A percentile compares a stretch with the other conserved stretches of the same genome.
These are phyloP conservation scores for Aspergillus indologenus DNA, from an alignment of 495 filamentous ascomycete genomes.

Conservation along the genomic window DNA sequence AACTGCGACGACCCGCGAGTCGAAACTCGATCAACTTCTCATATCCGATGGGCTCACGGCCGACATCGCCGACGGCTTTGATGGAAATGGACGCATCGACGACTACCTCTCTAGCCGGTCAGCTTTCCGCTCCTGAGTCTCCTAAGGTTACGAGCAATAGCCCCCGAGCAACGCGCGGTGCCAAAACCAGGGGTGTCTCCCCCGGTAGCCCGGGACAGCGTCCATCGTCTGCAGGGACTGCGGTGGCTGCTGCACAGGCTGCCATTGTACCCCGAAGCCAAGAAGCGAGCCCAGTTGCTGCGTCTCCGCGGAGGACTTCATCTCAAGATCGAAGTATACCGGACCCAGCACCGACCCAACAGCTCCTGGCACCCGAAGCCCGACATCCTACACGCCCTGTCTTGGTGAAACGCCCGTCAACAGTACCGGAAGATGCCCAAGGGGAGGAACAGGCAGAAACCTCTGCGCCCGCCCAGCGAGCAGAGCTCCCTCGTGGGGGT, in stretches of 20 bases:
- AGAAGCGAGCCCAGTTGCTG: slow-evolving; percentile 9
- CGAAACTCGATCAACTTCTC: slow-evolving; percentile 82
- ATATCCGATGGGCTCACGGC: slow-evolving; percentile 62
- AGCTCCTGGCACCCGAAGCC: slow-evolving; percentile 2
- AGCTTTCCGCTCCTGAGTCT: slow-evolving; percentile 24
- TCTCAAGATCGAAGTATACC: slow-evolving; percentile 3
- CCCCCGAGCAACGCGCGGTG: slow-evolving; percentile 45
- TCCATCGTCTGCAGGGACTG: slow-evolving; percentile 35
- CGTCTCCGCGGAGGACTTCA: slow-evolving; percentile 10
- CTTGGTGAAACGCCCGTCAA: slow-evolving; percentile 55
- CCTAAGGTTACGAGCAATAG: slow-evolving; percentile 34
- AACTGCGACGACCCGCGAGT: slow-evolving; percentile 56
- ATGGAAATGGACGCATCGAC: slow-evolving; percentile 16
- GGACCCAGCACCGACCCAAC: slow-evolving; percentile 7
- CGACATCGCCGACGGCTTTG: slow-evolving; percentile 37
- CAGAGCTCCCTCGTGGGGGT: slow-evolving; percentile 6
- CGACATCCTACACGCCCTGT: slow-evolving; percentile 18
- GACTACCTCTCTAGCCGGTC: slow-evolving; percentile 16
- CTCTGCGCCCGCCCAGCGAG: slow-evolving; percentile 13
- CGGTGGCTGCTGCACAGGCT: slow-evolving; percentile 35
- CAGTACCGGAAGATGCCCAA: slow-evolving; percentile 60
- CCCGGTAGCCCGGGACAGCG: slow-evolving; percentile 40
- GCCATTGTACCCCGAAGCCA: slow-evolving; percentile 19
- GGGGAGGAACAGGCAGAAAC: slow-evolving; percentile 40
- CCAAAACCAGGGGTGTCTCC: slow-evolving; percentile 38